Evolutionary conservation across 1,139 yeast genomes (phyloP).

Genomic region (Spathaspora jeffriesii): DNA sequence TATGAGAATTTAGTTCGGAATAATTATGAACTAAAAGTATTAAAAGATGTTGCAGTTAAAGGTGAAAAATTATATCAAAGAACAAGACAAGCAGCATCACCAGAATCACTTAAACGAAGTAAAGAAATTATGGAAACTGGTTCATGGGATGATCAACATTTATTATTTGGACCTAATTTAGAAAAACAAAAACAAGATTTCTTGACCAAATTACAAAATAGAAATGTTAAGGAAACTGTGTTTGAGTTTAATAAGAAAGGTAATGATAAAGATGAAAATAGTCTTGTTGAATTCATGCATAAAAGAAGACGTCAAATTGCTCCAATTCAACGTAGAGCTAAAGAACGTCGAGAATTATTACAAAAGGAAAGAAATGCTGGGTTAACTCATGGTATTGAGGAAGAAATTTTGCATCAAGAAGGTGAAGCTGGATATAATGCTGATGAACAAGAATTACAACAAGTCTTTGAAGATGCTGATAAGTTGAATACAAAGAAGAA

Average conservation of each 20-base stretch:
- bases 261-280: constrained; percentile 51
- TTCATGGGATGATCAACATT: constrained; percentile 85
- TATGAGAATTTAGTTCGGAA: constrained; percentile 60
- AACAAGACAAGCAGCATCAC: constrained; percentile 85
- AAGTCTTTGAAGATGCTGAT: constrained; percentile 68
- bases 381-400: constrained; percentile 69
- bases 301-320: constrained; percentile 86
- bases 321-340: constrained; percentile 78
- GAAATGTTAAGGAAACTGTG: constrained; percentile 83
- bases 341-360: constrained; percentile 65
- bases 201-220: constrained; percentile 66
- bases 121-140: constrained; percentile 77
- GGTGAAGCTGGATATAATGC: constrained; percentile 53
- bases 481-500: constrained; percentile 37
- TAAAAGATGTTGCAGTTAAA: constrained; percentile 73
- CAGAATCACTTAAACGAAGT: constrained; percentile 80
- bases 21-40: constrained; percentile 67
- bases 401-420: constrained; percentile 59
- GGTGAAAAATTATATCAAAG: constrained; percentile 88
- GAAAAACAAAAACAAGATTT: constrained; percentile 78
- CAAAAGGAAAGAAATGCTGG: constrained; percentile 82
- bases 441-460: constrained; percentile 50
- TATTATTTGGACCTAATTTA: constrained; percentile 69
- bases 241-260: constrained; percentile 77
- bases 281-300: constrained; percentile 80